These are phyloP conservation scores for Botryosphaeria agaves DNA, from an alignment of 2,329 filamentous ascomycete genomes.

Conservation along the genomic window DNA sequence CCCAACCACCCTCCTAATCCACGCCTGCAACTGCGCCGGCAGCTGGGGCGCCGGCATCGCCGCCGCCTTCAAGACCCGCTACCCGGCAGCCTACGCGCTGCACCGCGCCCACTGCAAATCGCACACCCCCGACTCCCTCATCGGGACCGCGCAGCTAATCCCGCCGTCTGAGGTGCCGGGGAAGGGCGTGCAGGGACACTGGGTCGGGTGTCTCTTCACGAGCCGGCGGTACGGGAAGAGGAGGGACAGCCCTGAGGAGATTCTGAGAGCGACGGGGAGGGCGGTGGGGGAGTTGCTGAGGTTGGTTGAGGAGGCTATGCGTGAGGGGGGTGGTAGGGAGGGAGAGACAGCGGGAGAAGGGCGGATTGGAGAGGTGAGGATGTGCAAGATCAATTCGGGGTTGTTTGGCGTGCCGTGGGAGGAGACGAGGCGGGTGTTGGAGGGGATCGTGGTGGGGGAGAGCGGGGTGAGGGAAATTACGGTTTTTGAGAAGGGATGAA, in stretches of 20 bases:
- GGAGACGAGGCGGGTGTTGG: constrained; percentile 26
- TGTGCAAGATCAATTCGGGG: constrained; percentile 40
- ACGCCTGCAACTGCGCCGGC: constrained; percentile 42
- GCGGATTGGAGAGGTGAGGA: constrained; percentile 21
- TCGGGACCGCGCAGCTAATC: constrained; percentile 3
- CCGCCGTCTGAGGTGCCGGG: constrained; percentile 6
- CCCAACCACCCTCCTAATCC: constrained; percentile 31
- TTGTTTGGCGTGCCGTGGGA: constrained; percentile 39
- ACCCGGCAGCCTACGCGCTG: constrained; percentile 30
- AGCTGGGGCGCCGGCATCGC: constrained; percentile 43
- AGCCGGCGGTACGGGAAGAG: constrained; percentile 29
- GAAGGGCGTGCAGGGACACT: constrained; percentile 22
- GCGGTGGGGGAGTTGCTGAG: constrained; percentile 31
- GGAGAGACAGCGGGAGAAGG: constrained; percentile 5
- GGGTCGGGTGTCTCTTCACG: constrained; percentile 43
- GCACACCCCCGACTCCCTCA: constrained; percentile 6
- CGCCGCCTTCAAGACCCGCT: constrained; percentile 28
- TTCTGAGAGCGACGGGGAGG: constrained; percentile 30
- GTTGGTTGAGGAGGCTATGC: constrained; percentile 20
- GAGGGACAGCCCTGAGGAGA: constrained; percentile 23
- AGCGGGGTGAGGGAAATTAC: neutral
- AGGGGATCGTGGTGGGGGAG: constrained; percentile 15
- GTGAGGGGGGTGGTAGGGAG: constrained; percentile 6
- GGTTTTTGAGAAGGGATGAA: no score
- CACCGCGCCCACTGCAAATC: constrained; percentile 35